Evolutionary conservation across 1,139 yeast species (phyloP).

Genomic region (Sugiyamaella xylanicola): DNA sequence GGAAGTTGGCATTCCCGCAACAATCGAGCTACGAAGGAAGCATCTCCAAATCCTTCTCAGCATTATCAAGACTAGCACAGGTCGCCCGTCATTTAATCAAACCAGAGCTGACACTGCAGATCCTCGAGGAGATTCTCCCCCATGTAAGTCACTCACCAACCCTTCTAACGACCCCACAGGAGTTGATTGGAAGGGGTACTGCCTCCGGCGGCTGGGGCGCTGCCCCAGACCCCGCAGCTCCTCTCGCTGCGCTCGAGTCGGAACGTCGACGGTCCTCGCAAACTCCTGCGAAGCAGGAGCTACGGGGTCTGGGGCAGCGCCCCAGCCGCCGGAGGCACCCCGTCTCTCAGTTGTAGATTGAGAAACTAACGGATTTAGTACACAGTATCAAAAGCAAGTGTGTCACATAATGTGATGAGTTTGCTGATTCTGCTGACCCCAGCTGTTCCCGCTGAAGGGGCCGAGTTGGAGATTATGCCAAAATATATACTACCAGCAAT

Average conservation of each 20-base stretch:
- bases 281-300: not conserved
- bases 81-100: constrained; percentile 53
- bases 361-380: constrained; percentile 36
- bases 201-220: no score
- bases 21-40: constrained; percentile 33
- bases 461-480: constrained; percentile 29
- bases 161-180: no score
- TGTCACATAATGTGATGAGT: constrained; percentile 57
- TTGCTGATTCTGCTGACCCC: constrained; percentile 39
- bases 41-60: constrained; percentile 46
- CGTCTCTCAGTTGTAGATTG: no score
- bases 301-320: not conserved
- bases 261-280: no score
- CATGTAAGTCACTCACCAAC: constrained; percentile 39
- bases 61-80: constrained; percentile 50
- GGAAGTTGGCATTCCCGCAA: constrained; percentile 33
- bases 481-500: constrained; percentile 51
- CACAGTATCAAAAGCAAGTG: constrained; percentile 60
- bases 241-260: not conserved
- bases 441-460: constrained; percentile 29
- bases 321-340: constrained; percentile 13
- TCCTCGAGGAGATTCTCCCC: constrained; percentile 53
- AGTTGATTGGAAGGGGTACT: no score
- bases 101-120: constrained; percentile 39
- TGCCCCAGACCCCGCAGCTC: no score